These are phyloP conservation scores for Ziziphus jujuba DNA, from an alignment of 306 rosid species.

Conservation along the genomic window DNA sequence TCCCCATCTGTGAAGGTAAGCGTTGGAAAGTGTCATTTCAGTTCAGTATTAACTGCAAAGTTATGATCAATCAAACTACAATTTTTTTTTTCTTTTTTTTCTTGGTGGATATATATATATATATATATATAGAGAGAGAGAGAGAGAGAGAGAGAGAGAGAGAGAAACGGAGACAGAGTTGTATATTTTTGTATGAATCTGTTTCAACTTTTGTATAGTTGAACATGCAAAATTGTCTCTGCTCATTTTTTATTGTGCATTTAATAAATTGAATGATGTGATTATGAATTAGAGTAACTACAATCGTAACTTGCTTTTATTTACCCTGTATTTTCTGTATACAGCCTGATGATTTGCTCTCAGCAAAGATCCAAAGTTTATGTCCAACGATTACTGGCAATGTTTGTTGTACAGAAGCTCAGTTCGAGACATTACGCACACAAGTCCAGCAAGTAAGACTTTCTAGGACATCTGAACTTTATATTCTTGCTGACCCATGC, in stretches of 20 bases:
- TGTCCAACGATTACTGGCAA: slow-evolving; percentile 96
- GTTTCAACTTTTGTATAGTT: too few species aligned
- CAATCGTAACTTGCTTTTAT: neutral
- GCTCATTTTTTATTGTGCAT: too few species aligned
- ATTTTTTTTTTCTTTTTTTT: too few species aligned
- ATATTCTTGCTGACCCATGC: neutral
- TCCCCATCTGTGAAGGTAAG: slow-evolving; percentile 80
- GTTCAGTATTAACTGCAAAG: neutral
- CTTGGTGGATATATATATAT: neutral
- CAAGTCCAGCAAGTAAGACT: slow-evolving; percentile 85
- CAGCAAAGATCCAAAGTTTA: slow-evolving; percentile 92
- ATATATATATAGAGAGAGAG: too few species aligned
- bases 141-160: too few species aligned
- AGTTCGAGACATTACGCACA: slow-evolving; percentile 75
- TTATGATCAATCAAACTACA: neutral
- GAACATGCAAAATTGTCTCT: too few species aligned
- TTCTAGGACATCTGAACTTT: neutral
- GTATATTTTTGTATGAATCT: too few species aligned
- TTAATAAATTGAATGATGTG: neutral
- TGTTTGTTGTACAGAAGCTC: slow-evolving; percentile 88
- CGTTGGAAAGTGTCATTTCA: neutral
- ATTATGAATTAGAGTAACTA: too few species aligned
- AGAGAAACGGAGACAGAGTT: too few species aligned
- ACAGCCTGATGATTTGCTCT: slow-evolving; percentile 91
- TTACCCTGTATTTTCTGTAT: slow-evolving; percentile 25